Evolutionary conservation across 2,329 filamentous ascomycete genomes (phyloP).

Genomic region (Metarhizium album): DNA sequence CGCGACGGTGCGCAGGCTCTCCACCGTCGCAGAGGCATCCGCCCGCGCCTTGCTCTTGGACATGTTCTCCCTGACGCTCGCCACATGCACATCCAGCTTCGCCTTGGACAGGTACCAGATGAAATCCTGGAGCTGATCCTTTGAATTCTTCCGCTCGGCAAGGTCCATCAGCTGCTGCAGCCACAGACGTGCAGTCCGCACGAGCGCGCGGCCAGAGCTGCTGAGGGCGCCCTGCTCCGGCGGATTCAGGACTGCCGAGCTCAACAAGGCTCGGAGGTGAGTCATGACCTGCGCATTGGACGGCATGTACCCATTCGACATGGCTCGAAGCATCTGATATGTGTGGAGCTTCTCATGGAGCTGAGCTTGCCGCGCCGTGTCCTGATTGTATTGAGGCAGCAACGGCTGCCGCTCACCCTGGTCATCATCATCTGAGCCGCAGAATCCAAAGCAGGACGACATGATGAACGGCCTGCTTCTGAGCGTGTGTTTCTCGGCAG

Average conservation of each 20-base stretch:
- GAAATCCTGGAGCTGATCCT: constrained; percentile 85
- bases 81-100: constrained; percentile 36
- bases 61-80: constrained; percentile 18
- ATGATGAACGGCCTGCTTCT: constrained; percentile 19
- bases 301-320: constrained; percentile 81
- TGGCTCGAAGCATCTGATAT: constrained; percentile 80
- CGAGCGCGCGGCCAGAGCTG: constrained; percentile 61
- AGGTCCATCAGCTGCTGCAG: constrained; percentile 74
- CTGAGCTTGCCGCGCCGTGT: constrained; percentile 64
- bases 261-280: constrained; percentile 69
- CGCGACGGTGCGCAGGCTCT: constrained; percentile 73
- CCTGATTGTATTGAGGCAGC: constrained; percentile 72
- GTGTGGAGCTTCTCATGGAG: constrained; percentile 85
- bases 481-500: background rate
- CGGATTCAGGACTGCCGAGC: constrained; percentile 68
- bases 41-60: constrained; percentile 21
- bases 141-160: constrained; percentile 67
- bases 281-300: constrained; percentile 75
- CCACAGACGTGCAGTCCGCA: constrained; percentile 62
- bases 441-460: constrained; percentile 55
- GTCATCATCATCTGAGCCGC: constrained; percentile 34
- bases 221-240: constrained; percentile 55
- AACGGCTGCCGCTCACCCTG: constrained; percentile 64
- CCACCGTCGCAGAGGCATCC: constrained; percentile 42
- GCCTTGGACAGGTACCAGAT: constrained; percentile 75